Evolutionary conservation across 1,139 yeast species (phyloP).

Genomic region (Pichia sp.): DNA sequence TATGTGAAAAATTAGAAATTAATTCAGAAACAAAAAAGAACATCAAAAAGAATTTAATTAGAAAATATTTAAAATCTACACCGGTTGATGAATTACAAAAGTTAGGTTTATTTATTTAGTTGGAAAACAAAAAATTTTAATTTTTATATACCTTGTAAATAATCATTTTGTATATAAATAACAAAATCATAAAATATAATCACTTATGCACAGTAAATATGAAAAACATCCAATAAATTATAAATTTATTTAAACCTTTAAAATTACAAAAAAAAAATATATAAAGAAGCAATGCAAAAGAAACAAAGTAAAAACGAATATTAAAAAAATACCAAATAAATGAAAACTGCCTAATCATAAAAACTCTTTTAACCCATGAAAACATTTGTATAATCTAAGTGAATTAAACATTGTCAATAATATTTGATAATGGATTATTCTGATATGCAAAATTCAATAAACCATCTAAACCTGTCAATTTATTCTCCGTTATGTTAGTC

Average conservation of each 20-base stretch:
- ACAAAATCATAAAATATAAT: too few relatives aligned
- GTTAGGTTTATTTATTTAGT: constrained; percentile 22
- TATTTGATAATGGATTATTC: constrained; percentile 28
- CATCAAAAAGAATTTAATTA: constrained; percentile 46
- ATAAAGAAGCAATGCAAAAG: too few relatives aligned
- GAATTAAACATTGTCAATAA: constrained; percentile 18
- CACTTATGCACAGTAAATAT: too few relatives aligned
- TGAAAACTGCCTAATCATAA: too few relatives aligned
- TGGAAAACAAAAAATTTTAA: background rate
- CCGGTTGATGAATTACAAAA: constrained; percentile 22
- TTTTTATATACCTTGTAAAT: constrained; percentile 1
- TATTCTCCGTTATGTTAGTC: constrained; percentile 1
- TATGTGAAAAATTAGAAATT: constrained; percentile 19
- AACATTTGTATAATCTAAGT: too few relatives aligned
- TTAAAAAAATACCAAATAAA: too few relatives aligned
- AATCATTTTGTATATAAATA: too few relatives aligned
- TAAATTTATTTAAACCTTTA: too few relatives aligned
- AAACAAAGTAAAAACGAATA: too few relatives aligned
- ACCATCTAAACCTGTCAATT: constrained; percentile 25
- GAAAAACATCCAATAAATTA: too few relatives aligned
- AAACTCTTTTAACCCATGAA: too few relatives aligned
- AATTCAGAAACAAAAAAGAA: constrained; percentile 34
- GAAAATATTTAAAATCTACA: constrained; percentile 38
- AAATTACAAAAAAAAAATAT: too few relatives aligned
- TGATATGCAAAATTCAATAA: constrained; percentile 30